phyloP scores from a whole-genome alignment of 2,329 filamentous ascomycete species.

The Xylariomycetidae sp. region DNA sequence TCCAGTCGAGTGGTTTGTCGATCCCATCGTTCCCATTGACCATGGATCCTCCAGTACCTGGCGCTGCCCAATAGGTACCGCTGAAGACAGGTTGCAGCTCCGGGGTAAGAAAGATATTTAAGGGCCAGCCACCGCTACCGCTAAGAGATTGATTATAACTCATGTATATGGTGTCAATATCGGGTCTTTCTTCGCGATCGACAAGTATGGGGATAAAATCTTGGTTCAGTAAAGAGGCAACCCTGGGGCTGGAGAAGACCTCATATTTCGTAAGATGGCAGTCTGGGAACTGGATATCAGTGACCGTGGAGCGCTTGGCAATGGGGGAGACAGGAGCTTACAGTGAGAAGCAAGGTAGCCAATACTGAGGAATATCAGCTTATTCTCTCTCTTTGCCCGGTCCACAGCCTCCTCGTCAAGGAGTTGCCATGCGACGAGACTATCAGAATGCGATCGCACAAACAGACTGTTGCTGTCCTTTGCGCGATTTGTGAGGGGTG shows the following conservation, averaged over 20 bases:
- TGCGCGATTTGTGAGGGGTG: constrained; percentile 33
- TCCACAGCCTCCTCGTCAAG: constrained; percentile 74
- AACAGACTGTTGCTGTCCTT: constrained; percentile 44
- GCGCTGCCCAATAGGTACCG: constrained; percentile 91
- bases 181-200: constrained; percentile 88
- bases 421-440: constrained; percentile 87
- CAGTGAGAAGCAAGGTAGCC: constrained; percentile 96
- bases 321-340: constrained; percentile 38
- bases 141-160: constrained; percentile 95
- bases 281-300: constrained; percentile 39
- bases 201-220: constrained; percentile 89
- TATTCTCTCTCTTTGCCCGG: constrained; percentile 75
- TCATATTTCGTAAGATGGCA: constrained; percentile 91
- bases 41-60: constrained; percentile 50
- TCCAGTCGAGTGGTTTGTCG: constrained; percentile 67
- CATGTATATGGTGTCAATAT: constrained; percentile 96
- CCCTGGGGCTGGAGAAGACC: constrained; percentile 78
- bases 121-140: constrained; percentile 84
- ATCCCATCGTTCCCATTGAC: constrained; percentile 40
- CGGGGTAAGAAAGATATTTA: constrained; percentile 95
- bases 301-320: constrained; percentile 9
- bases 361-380: constrained; percentile 88
- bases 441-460: constrained; percentile 69
- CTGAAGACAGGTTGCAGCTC: constrained; percentile 92
- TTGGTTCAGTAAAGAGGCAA: constrained; percentile 78